phyloP scores from a whole-genome alignment of 139 green algal genomes.

The Micractinium conductrix region DNA sequence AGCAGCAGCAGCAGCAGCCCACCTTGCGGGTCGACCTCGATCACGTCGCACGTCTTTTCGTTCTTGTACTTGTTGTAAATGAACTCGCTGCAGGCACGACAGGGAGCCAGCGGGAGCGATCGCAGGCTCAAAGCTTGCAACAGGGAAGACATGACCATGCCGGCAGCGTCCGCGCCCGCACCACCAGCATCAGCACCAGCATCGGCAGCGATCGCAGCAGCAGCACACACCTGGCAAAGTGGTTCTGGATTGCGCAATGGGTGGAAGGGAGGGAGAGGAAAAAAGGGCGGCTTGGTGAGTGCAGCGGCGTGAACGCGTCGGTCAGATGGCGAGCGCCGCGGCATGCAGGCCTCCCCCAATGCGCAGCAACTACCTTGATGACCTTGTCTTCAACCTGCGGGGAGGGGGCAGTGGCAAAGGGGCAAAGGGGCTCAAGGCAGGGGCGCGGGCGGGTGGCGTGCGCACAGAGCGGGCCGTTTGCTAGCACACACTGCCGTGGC shows the following conservation, averaged over 20 bases:
- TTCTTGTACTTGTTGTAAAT: conserved; percentile 77
- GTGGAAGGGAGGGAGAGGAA: background rate
- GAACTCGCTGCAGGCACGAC: conserved; percentile 51
- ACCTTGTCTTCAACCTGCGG: too few relatives aligned
- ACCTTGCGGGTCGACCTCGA: conserved; percentile 55
- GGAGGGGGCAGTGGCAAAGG: too few relatives aligned
- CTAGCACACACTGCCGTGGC: background rate
- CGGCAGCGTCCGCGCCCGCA: too few relatives aligned
- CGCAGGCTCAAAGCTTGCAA: too few relatives aligned
- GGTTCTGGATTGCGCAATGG: conserved; percentile 67
- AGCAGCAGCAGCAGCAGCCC: background rate
- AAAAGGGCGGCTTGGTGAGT: background rate
- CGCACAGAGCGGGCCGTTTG: background rate
- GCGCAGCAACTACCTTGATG: background rate
- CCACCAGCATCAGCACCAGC: background rate
- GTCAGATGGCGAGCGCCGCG: background rate
- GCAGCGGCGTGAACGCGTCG: background rate
- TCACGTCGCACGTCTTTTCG: conserved; percentile 69
- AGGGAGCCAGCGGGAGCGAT: background rate
- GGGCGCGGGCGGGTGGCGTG: too few relatives aligned
- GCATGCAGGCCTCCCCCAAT: background rate
- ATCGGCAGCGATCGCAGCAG: background rate
- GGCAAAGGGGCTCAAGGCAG: too few relatives aligned
- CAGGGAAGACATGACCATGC: too few relatives aligned
- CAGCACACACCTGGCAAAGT: conserved; percentile 59